A percentile compares a stretch with the other conserved stretches of the same genome.
These are phyloP conservation scores for Straminergon stramineum DNA, from an alignment of 225 moss, liverwort and hornwort genomes.

Conservation along the genomic window DNA sequence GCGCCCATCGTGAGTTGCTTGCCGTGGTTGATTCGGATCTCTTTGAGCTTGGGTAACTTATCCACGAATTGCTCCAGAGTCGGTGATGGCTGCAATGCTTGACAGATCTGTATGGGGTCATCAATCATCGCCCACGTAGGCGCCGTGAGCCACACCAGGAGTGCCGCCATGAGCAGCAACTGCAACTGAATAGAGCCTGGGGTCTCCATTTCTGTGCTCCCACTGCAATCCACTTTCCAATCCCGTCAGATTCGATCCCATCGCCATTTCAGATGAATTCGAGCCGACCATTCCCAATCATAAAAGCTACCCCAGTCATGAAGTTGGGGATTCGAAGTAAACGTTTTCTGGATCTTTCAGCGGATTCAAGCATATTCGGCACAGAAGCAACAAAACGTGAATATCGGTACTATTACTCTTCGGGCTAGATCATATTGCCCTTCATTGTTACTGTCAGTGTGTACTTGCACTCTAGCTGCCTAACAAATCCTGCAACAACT, in stretches of 20 bases:
- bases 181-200: not conserved
- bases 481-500: not conserved
- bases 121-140: not conserved
- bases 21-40: not conserved
- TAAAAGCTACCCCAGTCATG: not conserved
- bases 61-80: constrained; percentile 45
- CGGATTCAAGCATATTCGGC: not conserved
- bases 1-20: constrained; percentile 5
- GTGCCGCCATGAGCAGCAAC: not conserved
- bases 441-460: not conserved
- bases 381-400: not conserved
- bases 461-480: not conserved
- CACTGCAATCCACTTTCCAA: not conserved
- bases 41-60: constrained; percentile 9
- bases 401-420: not conserved
- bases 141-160: not conserved
- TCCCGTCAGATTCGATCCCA: not conserved
- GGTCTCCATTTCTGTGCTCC: not conserved
- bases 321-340: not conserved
- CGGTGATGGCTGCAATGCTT: constrained; percentile 35
- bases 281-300: not conserved
- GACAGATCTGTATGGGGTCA: constrained; percentile 24
- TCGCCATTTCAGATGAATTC: not conserved
- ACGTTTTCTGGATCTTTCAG: not conserved
- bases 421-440: not conserved